A percentile compares a stretch with the other conserved stretches of the same genome.
Conservation (phyloP, 2,329 filamentous ascomycete species). For the Penicillium brasilianum region DNA sequence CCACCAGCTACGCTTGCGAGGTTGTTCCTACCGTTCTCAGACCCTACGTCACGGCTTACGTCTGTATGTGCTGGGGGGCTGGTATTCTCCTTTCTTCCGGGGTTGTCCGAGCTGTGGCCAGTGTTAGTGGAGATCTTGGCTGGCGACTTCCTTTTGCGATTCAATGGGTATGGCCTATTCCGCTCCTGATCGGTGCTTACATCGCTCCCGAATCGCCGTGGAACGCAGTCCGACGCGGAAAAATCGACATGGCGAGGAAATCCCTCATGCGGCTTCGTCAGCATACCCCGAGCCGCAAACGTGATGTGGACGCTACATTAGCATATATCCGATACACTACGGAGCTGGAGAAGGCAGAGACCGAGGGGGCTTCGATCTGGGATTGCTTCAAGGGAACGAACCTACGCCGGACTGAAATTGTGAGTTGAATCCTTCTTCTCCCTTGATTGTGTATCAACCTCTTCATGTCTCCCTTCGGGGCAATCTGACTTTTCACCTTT, state of each 20-base stretch:
- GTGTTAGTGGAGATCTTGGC: slow-evolving; percentile 24
- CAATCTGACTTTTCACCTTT: too few relatives aligned
- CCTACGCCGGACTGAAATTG: background rate
- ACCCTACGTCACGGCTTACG: slow-evolving; percentile 36
- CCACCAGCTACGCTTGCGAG: slow-evolving; percentile 35
- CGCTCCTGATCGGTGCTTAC: slow-evolving; percentile 34
- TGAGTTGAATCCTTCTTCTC: background rate
- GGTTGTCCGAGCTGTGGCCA: slow-evolving; percentile 30
- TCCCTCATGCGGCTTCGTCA: background rate
- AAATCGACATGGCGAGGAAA: background rate
- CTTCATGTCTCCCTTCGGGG: background rate
- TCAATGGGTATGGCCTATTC: slow-evolving; percentile 29
- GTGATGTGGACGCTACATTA: slow-evolving; percentile 32
- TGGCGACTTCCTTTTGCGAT: slow-evolving; percentile 25
- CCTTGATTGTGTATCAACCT: background rate
- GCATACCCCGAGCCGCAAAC: background rate
- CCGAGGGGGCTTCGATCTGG: background rate
- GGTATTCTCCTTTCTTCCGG: slow-evolving; percentile 34
- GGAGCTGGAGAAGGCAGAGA: slow-evolving; percentile 9
- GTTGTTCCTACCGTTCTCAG: slow-evolving; percentile 38
- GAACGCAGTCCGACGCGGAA: slow-evolving; percentile 5
- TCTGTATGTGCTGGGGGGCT: slow-evolving; percentile 37
- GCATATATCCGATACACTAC: slow-evolving; percentile 18
- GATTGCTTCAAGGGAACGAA: slow-evolving; percentile 7
- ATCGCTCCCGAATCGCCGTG: slow-evolving; percentile 37